Evolutionary conservation across 2,329 filamentous ascomycete species (phyloP), one percentile per base, ranked within the genome.

Genomic region (Lecanicillium sp.): DNA sequence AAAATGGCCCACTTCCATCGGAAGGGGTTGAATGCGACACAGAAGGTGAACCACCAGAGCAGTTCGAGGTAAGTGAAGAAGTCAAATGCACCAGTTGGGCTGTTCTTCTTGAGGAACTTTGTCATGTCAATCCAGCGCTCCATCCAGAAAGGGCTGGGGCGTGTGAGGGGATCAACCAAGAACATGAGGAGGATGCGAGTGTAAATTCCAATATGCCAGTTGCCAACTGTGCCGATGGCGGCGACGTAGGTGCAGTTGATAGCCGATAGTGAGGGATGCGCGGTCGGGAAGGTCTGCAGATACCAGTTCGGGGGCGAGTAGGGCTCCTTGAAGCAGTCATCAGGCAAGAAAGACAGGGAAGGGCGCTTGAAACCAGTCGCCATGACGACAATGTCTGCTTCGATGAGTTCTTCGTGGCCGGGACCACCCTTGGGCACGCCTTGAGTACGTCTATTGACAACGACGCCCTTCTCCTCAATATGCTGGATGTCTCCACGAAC

Each of bases 171-270:
- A 51, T 94, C 87, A 12, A 82, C 71, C 39, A 94, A 70, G 56
- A 92, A 92, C 85, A 92, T 90, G 49, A 94, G 74, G 6, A 94
- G 66, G 46, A 94, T 83, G 5, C 87, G 73, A 0, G 86, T 94
- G 63, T 92, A 94, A 51, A 94, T 90, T 4, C 87, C 87, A 33
- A 94, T 90, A 52, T 94, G 87, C 72, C 84, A 90, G 58, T 92
- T 89, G 0, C 87, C 84, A 2, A 92, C 84, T 0, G 82, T 84
- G 1, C 85, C 86, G 41, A 92, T 89, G 4, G 80, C 86, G 39
- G 83, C 79, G 40, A 88, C 68, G 48, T 89, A 94, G 0, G 86
- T 92, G 66, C 82, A 74, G 61, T 94, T 94, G 61, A 87, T 89
- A 46, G 81, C 81, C 46, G 81, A 87, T 34, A 94, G 71, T 25